phyloP scores from a whole-genome alignment of 2,329 filamentous ascomycete species.

The Aureobasidium lini region DNA sequence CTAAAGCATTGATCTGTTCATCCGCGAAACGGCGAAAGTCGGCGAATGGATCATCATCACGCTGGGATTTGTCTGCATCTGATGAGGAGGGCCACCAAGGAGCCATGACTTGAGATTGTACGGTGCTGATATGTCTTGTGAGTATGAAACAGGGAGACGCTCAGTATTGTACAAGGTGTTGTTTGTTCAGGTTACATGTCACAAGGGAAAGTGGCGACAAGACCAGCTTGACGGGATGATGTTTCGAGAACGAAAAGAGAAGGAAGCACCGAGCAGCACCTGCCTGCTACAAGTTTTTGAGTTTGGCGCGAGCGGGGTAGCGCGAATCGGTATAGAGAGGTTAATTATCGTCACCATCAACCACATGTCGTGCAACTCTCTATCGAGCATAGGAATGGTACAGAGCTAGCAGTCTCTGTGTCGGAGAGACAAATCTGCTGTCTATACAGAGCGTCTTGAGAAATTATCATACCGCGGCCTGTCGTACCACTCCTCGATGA shows the following conservation, averaged over 20 bases:
- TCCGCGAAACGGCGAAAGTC: slow-evolving; percentile 56
- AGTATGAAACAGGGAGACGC: not conserved
- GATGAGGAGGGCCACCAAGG: slow-evolving; percentile 2
- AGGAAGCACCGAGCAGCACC: slow-evolving; percentile 1
- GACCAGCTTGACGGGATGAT: not conserved
- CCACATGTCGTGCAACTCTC: not conserved
- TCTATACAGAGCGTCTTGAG: not conserved
- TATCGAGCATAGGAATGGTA: not conserved
- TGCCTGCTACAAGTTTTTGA: slow-evolving; percentile 6
- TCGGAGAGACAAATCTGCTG: not conserved
- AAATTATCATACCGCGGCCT: not conserved
- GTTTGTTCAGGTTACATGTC: slow-evolving; percentile 10
- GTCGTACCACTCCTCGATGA: too few relatives aligned
- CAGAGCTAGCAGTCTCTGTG: too few relatives aligned
- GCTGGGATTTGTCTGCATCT: slow-evolving; percentile 15
- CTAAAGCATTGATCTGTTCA: slow-evolving; percentile 47
- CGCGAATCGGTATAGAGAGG: not conserved
- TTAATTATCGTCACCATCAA: not conserved
- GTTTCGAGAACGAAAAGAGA: not conserved
- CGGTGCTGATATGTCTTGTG: not conserved
- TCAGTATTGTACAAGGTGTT: not conserved
- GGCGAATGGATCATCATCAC: slow-evolving; percentile 47
- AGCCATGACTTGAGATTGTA: not conserved
- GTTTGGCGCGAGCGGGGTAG: slow-evolving; percentile 9
- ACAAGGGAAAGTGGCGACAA: not conserved